Percentiles rank a stretch among this genome's conserved stretches.
These are phyloP conservation scores for Cercospora berteroae DNA, from an alignment of 2,329 filamentous ascomycete species.

Conservation along the genomic window DNA sequence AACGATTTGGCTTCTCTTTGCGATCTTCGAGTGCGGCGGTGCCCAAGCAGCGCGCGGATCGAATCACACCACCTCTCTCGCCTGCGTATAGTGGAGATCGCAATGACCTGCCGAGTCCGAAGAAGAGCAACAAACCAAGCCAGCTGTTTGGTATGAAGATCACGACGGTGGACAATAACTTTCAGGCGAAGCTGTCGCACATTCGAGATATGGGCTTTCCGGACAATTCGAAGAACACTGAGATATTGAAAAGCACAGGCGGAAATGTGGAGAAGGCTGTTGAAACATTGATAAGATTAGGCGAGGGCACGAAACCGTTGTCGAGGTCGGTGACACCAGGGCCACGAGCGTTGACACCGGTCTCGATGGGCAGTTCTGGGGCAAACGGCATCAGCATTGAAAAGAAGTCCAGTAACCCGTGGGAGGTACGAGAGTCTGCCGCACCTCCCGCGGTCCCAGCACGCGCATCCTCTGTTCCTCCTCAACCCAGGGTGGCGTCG, in stretches of 20 bases:
- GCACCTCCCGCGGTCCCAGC: slow-evolving; percentile 25
- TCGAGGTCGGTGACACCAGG: slow-evolving; percentile 37
- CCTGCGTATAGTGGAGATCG: slow-evolving; percentile 35
- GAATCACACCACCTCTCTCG: slow-evolving; percentile 39
- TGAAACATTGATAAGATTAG: slow-evolving; percentile 78
- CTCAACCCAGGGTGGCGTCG: slow-evolving; percentile 23
- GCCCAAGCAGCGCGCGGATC: slow-evolving; percentile 53
- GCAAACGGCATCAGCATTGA: slow-evolving; percentile 48
- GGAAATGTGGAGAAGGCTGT: slow-evolving; percentile 84
- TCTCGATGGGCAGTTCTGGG: slow-evolving; percentile 48
- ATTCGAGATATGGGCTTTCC: slow-evolving; percentile 89
- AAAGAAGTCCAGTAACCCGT: slow-evolving; percentile 43
- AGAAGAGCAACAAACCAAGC: slow-evolving; percentile 56
- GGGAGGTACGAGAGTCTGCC: slow-evolving; percentile 44
- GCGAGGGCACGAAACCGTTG: slow-evolving; percentile 60
- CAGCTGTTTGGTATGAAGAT: slow-evolving; percentile 40
- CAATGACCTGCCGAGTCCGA: slow-evolving; percentile 26
- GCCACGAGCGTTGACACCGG: slow-evolving; percentile 36
- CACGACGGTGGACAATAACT: slow-evolving; percentile 60
- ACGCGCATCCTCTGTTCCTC: slow-evolving; percentile 38
- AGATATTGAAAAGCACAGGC: slow-evolving; percentile 76
- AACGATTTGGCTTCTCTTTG: slow-evolving; percentile 62
- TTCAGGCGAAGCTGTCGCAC: slow-evolving; percentile 72
- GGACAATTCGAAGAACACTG: slow-evolving; percentile 76
- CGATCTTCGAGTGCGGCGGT: slow-evolving; percentile 70